These are phyloP conservation scores for Lomentospora prolificans DNA, from an alignment of 2,329 filamentous ascomycete species.

Conservation along the genomic window DNA sequence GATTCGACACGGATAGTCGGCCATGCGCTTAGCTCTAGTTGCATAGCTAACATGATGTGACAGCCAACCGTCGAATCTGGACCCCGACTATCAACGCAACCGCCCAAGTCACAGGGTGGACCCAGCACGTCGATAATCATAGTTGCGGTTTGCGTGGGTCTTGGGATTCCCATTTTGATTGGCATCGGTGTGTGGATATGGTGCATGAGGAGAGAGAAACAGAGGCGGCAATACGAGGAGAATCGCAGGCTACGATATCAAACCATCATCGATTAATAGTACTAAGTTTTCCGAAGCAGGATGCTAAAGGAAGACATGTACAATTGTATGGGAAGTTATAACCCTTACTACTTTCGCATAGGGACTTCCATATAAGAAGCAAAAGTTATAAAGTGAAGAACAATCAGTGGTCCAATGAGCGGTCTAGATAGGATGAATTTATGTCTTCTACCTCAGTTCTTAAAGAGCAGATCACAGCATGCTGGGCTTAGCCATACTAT, in stretches of 20 bases:
- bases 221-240: conserved; percentile 5
- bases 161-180: conserved; percentile 7
- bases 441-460: background rate
- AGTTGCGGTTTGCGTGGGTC: conserved; percentile 5
- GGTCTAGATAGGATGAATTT: background rate
- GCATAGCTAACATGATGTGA: background rate
- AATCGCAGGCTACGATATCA: conserved; percentile 1
- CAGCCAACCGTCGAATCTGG: background rate
- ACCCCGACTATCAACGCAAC: background rate
- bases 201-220: conserved; percentile 8
- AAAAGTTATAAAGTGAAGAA: background rate
- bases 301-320: background rate
- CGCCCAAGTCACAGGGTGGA: background rate
- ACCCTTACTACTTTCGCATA: too few relatives aligned
- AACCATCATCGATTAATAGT: conserved; percentile 5
- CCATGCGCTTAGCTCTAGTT: background rate
- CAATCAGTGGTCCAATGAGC: background rate
- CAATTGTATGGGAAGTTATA: background rate
- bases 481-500: background rate
- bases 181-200: conserved; percentile 5
- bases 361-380: background rate
- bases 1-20: background rate
- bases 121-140: background rate
- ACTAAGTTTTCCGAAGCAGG: background rate
- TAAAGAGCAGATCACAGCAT: background rate